A percentile compares a stretch with the other conserved stretches of the same genome.
phyloP scores from a whole-genome alignment of 2,329 filamentous ascomycete species.

The Periglandula ipomoeae region DNA sequence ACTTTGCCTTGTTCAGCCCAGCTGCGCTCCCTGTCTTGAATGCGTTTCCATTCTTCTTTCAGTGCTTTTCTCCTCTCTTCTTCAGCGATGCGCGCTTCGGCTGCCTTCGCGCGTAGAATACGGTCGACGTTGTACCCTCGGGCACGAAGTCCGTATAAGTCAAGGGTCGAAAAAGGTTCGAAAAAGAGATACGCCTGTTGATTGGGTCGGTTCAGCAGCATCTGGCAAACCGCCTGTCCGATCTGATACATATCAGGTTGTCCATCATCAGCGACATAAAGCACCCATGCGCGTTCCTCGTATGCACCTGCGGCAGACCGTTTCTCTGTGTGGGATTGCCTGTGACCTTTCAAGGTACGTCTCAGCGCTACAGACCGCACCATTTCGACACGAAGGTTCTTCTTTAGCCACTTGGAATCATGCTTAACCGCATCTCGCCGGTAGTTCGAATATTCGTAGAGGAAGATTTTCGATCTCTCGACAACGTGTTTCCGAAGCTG shows the following conservation, averaged over 20 bases:
- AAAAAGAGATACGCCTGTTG: constrained; percentile 85
- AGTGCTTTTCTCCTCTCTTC: constrained; percentile 67
- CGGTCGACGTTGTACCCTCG: constrained; percentile 96
- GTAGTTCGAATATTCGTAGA: constrained; percentile 67
- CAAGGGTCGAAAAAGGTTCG: constrained; percentile 81
- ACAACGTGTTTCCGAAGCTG: constrained; percentile 72
- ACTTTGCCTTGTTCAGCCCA: constrained; percentile 31
- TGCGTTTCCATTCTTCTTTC: constrained; percentile 60
- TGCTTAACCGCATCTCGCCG: constrained; percentile 71
- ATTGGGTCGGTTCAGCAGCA: constrained; percentile 73
- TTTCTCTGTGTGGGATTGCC: constrained; percentile 63
- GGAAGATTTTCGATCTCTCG: constrained; percentile 80
- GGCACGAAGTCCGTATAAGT: constrained; percentile 69
- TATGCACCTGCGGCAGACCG: constrained; percentile 60
- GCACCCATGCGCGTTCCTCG: constrained; percentile 44
- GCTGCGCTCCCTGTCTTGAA: constrained; percentile 45
- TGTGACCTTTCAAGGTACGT: constrained; percentile 63
- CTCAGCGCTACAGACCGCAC: constrained; percentile 72
- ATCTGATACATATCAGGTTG: constrained; percentile 85
- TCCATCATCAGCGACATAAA: constrained; percentile 65
- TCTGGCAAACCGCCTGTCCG: constrained; percentile 73
- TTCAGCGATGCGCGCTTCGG: constrained; percentile 80
- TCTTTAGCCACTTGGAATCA: constrained; percentile 84
- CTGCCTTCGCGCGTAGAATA: constrained; percentile 79
- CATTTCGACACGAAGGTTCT: constrained; percentile 67